These are phyloP conservation scores for Knoxia roxburghii DNA, from an alignment of 257 asterid genomes.

Conservation along the genomic window DNA sequence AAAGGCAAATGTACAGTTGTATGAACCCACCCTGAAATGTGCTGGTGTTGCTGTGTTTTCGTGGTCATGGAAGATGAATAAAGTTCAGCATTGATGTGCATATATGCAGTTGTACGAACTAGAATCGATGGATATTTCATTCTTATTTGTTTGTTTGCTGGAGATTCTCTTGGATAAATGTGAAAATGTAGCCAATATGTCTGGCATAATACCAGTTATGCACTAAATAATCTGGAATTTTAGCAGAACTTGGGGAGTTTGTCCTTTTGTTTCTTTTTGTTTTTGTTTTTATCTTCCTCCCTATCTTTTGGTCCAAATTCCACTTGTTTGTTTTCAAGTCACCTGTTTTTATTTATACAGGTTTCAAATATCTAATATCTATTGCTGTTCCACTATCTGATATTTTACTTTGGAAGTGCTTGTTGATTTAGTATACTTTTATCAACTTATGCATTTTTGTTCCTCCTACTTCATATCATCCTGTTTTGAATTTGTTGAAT, in stretches of 20 bases:
- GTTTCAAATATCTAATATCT: slow-evolving; percentile 8
- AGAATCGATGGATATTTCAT: neutral
- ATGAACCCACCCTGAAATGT: neutral
- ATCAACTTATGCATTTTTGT: slow-evolving; percentile 13
- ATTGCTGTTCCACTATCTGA: slow-evolving; percentile 7
- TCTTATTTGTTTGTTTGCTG: neutral
- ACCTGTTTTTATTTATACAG: slow-evolving; percentile 17
- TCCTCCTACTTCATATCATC: slow-evolving; percentile 15
- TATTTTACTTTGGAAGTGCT: neutral
- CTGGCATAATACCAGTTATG: slow-evolving; percentile 9
- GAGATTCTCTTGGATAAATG: neutral
- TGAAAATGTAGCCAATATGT: neutral
- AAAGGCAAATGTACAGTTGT: neutral
- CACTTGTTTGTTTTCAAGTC: slow-evolving; percentile 40
- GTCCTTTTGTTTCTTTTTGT: slow-evolving; percentile 50
- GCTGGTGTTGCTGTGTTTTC: neutral
- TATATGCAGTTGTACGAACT: neutral
- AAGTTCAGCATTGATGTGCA: neutral
- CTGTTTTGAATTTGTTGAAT: slow-evolving; percentile 16
- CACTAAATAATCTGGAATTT: slow-evolving; percentile 40
- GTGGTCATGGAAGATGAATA: slow-evolving; percentile 1
- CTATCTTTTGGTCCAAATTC: slow-evolving; percentile 49
- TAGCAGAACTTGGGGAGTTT: slow-evolving; percentile 34
- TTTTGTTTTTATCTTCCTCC: slow-evolving; percentile 46
- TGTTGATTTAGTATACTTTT: slow-evolving; percentile 13